phyloP scores from a whole-genome alignment of 106 monocot species.

The Acorus calamus region DNA sequence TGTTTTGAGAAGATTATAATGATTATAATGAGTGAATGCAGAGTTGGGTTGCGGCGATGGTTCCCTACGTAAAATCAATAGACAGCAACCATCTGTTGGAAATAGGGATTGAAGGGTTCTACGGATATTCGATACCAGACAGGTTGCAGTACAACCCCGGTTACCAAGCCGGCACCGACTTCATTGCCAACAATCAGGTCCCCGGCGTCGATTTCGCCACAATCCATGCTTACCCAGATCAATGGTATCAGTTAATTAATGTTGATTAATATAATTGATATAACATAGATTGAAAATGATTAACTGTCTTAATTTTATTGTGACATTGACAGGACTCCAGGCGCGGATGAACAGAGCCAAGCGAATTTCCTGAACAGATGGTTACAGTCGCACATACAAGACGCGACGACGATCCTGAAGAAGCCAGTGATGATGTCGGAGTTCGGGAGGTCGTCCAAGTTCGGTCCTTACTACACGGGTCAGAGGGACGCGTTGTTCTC shows the following conservation, averaged over 20 bases:
- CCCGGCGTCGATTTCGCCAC: constrained; percentile 16
- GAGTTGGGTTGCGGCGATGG: constrained; percentile 46
- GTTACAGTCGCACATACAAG: constrained; percentile 23
- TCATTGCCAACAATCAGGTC: constrained; percentile 16
- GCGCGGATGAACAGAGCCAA: constrained; percentile 16
- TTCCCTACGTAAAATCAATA: constrained; percentile 9
- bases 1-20: too few relatives aligned
- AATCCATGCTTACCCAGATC: constrained; percentile 13
- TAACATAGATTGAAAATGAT: too few relatives aligned
- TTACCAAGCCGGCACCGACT: constrained; percentile 9
- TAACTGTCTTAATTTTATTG: too few relatives aligned
- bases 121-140: neutral
- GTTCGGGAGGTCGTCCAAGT: constrained; percentile 21
- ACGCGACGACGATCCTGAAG: constrained; percentile 8
- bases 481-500: constrained; percentile 22
- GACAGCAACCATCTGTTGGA: constrained; percentile 14
- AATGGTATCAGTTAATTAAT: constrained; percentile 11
- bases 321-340: constrained; percentile 19
- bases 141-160: constrained; percentile 3
- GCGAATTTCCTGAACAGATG: constrained; percentile 21
- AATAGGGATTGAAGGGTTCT: constrained; percentile 15
- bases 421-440: constrained; percentile 55
- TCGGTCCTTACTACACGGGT: neutral
- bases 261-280: too few relatives aligned
- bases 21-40: neutral